Base-by-base conservation (phyloP, 352 stramenopile genomes). In the Plasmopara halstedii region DNA sequence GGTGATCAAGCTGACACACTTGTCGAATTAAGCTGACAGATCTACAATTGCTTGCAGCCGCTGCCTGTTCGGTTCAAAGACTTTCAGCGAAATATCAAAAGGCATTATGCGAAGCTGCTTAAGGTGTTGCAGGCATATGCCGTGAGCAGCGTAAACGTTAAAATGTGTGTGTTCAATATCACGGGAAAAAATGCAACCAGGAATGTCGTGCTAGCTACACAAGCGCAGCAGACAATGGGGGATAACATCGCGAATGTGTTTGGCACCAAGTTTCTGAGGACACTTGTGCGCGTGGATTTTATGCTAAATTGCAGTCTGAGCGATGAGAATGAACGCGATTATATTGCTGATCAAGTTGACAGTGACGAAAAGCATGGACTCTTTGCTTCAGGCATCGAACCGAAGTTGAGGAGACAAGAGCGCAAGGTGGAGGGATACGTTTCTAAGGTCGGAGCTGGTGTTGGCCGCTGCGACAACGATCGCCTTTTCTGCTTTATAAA, bases 401-500 rank as follows among this genome's bases (percentile, higher is more conserved):
- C 67, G 20, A 38, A 48, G 18, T 31, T 58, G 34, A 50, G 23
- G 41, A 37, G 19, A 35, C 50, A 70, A 50, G 25, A 57, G 31
- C 56, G 67, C 15, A 65, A 61, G 32, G 65, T 88, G n/a, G 48
- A 65, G n/a, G 81, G 81, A 2, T 89, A 71, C 26, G 68, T 94
- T 13, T 91, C 75, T 1, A 78, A 70, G 31, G 67, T 85, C 14
- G 78, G 78, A 26, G 67, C 54, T 29, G 83, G 82, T 19, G 75
- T 88, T 17, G 80, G 79, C 3, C 56, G 79, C 32, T 80, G 72
- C 35, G 83, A 96, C 42, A 88, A 94, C 44, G 87, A 97, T 47
- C 68, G 79, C 3, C 95, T 98, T 62, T 98, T 98, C 54, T 92
- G 97, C 46, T 97, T 93, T 62, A 88, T 99, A 31, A 99, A 99